Base-by-base conservation (phyloP, 768 basidiomycete species). In the Epithele typhae region DNA sequence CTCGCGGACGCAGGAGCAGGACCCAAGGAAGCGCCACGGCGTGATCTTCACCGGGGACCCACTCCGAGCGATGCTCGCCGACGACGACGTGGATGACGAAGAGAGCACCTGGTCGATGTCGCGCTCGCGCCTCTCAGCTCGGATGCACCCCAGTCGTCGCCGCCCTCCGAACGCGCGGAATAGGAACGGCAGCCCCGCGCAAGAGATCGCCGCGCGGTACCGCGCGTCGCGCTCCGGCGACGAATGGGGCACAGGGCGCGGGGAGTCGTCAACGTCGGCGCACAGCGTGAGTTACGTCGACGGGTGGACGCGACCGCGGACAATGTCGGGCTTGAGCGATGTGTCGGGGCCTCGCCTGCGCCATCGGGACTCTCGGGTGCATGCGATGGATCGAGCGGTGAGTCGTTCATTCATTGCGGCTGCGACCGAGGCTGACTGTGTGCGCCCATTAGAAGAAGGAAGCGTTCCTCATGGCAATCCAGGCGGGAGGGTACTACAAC, bases 71-170 rank as follows among this genome's bases (percentile, higher is more conserved):
- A 27, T 35, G 37, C 37, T 22, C 37, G 45, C 38, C 5, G 50
- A 51, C 32, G 42, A 40, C 7, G 51, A 52, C 34, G 50, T 25
- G 23, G 51, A 53, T 19, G 52, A 43, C 37, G 45, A 30, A 14
- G 45, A 49, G 25, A 53, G 47, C 45, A 49, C 44, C 30, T 53
- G 52, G 52, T 49, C 52, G 6, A 49, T 53, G 48, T 49, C 52
- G 36, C 43, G 52, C 46, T 43, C 37, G 6, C 35, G 35, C 51
- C n/a, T n/a, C n/a, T n/a, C n/a, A n/a, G 7, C 27, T 7, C 27
- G 27, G 7, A 30, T 30, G 27, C 27, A 30, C 27, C 7, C 8
- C 27, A 7, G 27, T 14, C 27, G 8, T 30, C 27, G 27, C 14
- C 27, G n/a, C 27, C 14, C 27, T 7, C 27, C 27, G 8, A 30